These are phyloP conservation scores for Andrographis paniculata DNA, from an alignment of 305 asterid species.

Conservation along the genomic window DNA sequence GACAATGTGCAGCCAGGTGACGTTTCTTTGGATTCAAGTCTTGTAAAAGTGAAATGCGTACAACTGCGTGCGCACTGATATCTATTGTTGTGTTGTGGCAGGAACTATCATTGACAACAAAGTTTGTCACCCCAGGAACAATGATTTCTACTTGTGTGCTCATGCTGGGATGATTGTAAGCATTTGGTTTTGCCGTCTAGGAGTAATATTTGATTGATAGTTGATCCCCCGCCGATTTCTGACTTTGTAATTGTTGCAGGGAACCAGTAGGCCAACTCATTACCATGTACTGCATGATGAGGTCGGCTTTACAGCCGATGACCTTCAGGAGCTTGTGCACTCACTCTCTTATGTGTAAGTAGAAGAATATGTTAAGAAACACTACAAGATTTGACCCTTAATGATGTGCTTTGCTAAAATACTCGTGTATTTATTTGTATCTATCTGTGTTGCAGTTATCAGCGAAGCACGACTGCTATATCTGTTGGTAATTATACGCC, in stretches of 20 bases:
- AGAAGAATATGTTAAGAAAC: not conserved
- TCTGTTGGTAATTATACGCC: conserved; percentile 56
- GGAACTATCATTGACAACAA: conserved; percentile 84
- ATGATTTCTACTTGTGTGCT: conserved; percentile 86
- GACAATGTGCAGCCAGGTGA: conserved; percentile 91
- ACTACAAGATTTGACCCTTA: not conserved
- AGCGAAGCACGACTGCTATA: conserved; percentile 91
- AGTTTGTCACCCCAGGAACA: conserved; percentile 85
- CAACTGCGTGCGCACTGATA: too few relatives aligned
- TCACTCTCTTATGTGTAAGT: conserved; percentile 90
- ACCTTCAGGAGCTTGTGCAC: conserved; percentile 80
- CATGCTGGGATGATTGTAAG: conserved; percentile 93
- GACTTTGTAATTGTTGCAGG: conserved; percentile 27
- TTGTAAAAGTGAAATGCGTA: not conserved
- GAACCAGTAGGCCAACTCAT: conserved; percentile 87
- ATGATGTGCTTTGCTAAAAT: not conserved
- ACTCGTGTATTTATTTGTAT: not conserved
- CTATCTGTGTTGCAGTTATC: conserved; percentile 52
- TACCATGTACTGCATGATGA: conserved; percentile 73
- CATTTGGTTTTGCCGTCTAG: not conserved
- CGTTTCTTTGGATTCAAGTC: not conserved
- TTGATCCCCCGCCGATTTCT: conserved; percentile 7
- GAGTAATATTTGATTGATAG: too few relatives aligned
- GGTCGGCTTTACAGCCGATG: conserved; percentile 74
- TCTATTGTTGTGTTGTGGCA: conserved; percentile 23